Evolutionary conservation across 805 yeast genomes (phyloP), one percentile per base, ranked within the genome.

Genomic region (Diddensiella caesifluorescens): DNA sequence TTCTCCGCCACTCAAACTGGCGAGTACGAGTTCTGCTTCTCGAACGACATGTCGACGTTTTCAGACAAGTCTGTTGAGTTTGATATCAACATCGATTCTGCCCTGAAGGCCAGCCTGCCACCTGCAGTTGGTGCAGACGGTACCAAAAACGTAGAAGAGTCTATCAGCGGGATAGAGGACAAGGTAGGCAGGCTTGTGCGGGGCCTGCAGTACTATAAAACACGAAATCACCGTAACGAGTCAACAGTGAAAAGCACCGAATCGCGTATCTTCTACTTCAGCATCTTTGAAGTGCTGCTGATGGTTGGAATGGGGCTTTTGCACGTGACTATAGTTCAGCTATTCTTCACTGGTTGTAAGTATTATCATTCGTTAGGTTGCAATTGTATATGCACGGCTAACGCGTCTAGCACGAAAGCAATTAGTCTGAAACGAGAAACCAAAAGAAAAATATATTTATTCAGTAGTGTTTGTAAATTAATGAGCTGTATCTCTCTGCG

Each of bases 201-300:
- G 32, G 39, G 54, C 27, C 56, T 90, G 59, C 84, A 81, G 54
- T 83, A 89, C 64, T 88, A 89, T 71, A 83, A 80, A 65, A 80
- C 94, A 9, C 81, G 98, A 69, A 90, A 85, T 64, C 79, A 79
- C 67, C 77, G 97, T 67, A 90, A 90, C 67, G 92, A 86, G 75
- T 77, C 82, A 38, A 86, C 95, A 32, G 95, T 86, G 49, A 71
- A 72, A 62, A 77, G 86, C 38, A 86, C 95, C 23, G 85, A 81
- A 56, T 68, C 80, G 15, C 78, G 95, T 59, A 74, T 86, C 46
- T 80, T 83, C 59, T 85, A 81, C 75, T 75, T 84, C 57, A 79
- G 89, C 35, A 65, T 84, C 41, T 64, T 77, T 45, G 88, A 82
- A 59, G 83, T 85, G 50, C 60, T 76, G 31, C 69, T 82, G 53